Evolutionary conservation across 192 early-diverging fungal species (phyloP), one percentile per base, ranked within the genome.

Genomic region (Dissophora ornata): DNA sequence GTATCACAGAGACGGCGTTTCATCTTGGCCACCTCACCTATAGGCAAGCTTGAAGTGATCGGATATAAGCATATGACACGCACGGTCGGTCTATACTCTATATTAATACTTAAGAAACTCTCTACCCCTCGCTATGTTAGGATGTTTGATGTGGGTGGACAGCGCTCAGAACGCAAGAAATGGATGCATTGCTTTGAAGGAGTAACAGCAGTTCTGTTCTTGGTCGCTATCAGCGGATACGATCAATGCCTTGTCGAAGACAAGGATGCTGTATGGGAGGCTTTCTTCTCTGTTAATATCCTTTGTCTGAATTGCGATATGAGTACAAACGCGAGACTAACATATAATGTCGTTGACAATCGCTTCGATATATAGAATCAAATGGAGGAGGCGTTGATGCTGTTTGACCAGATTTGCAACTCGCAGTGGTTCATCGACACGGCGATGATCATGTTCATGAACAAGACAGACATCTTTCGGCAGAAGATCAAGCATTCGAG

Each of bases 141-240:
- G n/a, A 86, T 87, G 83, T 80, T 87, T 49, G 86, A 87, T 71
- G 86, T 87, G 7, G 86, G 86, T 25, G 86, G 86, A 33, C 86
- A 87, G 58, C 81, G 86, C 21, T 80, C 74, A 54, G 85, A 87
- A 40, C 69, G 85, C 25, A 86, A 84, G 46, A 82, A 86, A 57
- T 87, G 85, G 85, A 82, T 82, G 21, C 80, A 81, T 18, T 81
- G 83, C 55, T 88, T 88, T 56, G 86, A 88, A 47, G 81, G 80
- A 21, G 85, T 86, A 18, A 88, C 85, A 22, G 83, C 86, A 1
- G 75, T 88, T 13, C 47, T 89, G 22, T 89, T 89, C 57, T 70
- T 88, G 47, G 87, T 86, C 5, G 87, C 87, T n/a, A 85, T 89
- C 40, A 83, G 81, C 70, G 84, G 82, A 13, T 89, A 86, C 53